A percentile compares a stretch with the other conserved stretches of the same genome.
Conservation (phyloP, 2,329 filamentous ascomycete species). For the Sporothrix dimorphospora region DNA sequence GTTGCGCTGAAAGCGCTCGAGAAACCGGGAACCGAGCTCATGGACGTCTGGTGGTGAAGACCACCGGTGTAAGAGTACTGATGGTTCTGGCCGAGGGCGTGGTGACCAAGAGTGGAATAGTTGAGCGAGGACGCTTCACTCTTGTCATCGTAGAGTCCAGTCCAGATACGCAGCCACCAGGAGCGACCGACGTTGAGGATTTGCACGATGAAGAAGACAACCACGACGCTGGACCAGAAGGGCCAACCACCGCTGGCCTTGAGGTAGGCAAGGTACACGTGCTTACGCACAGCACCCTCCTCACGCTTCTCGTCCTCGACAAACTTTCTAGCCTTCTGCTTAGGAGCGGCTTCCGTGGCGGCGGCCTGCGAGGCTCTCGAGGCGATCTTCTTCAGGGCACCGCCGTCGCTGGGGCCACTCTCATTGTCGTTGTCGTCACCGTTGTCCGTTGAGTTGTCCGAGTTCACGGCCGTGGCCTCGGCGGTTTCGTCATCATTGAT, state of each 20-base stretch:
- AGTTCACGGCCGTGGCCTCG: conserved; percentile 56
- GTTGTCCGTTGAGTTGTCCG: conserved; percentile 42
- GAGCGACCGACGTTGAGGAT: conserved; percentile 59
- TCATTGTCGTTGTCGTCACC: conserved; percentile 43
- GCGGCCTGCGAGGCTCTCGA: conserved; percentile 28
- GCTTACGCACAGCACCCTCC: conserved; percentile 67
- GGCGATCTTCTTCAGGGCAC: conserved; percentile 28
- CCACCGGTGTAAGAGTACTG: conserved; percentile 49
- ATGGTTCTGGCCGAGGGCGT: conserved; percentile 17
- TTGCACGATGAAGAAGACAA: conserved; percentile 60
- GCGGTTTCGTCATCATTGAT: conserved; percentile 51
- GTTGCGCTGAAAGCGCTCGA: neutral
- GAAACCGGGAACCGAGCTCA: conserved; percentile 41
- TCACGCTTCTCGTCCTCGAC: conserved; percentile 76
- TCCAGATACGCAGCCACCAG: conserved; percentile 70
- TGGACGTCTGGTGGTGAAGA: conserved; percentile 49
- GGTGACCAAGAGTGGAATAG: conserved; percentile 21
- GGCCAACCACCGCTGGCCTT: conserved; percentile 64
- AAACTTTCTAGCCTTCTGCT: conserved; percentile 67
- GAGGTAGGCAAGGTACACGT: conserved; percentile 70
- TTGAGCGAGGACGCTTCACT: conserved; percentile 28
- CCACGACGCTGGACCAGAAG: conserved; percentile 61
- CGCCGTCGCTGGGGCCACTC: conserved; percentile 54
- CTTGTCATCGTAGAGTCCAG: conserved; percentile 48
- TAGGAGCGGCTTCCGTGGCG: conserved; percentile 39